Evolutionary conservation across 768 basidiomycete genomes (phyloP).

Genomic region (Macrolepiota albuminosa): DNA sequence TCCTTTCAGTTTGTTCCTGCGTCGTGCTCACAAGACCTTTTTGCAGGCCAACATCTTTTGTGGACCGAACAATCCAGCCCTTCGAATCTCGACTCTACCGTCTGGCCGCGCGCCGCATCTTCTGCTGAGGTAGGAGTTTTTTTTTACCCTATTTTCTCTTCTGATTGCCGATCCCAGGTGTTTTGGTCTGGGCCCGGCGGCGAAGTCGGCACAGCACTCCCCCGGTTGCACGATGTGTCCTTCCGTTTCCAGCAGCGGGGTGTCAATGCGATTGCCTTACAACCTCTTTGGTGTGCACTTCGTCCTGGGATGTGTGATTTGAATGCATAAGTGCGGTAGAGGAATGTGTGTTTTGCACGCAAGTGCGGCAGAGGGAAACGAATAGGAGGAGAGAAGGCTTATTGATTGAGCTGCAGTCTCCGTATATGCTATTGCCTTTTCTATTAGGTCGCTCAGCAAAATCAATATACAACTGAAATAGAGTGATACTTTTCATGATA

Average conservation of each 20-base stretch:
- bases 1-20: neutral
- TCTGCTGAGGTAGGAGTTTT: constrained; percentile 47
- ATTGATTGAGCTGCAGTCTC: neutral
- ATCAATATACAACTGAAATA: neutral
- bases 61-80: constrained; percentile 75
- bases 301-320: constrained; percentile 32
- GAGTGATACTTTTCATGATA: neutral
- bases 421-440: neutral
- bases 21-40: neutral
- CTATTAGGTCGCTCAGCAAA: neutral
- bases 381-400: neutral
- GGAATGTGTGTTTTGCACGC: constrained; percentile 14
- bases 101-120: constrained; percentile 70
- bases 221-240: constrained; percentile 62
- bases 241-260: constrained; percentile 62
- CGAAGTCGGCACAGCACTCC: constrained; percentile 46
- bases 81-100: constrained; percentile 57
- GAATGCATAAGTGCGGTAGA: constrained; percentile 5
- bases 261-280: constrained; percentile 53
- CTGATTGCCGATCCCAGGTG: constrained; percentile 25
- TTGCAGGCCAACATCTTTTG: constrained; percentile 54
- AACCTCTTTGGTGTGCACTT: constrained; percentile 72
- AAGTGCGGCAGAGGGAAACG: neutral
- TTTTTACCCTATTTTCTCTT: neutral
- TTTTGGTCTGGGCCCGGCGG: constrained; percentile 67